Evolutionary conservation across 1,284 basidiomycete genomes (phyloP), one percentile per base, ranked within the genome.

Genomic region (Violaceomyces palustris): DNA sequence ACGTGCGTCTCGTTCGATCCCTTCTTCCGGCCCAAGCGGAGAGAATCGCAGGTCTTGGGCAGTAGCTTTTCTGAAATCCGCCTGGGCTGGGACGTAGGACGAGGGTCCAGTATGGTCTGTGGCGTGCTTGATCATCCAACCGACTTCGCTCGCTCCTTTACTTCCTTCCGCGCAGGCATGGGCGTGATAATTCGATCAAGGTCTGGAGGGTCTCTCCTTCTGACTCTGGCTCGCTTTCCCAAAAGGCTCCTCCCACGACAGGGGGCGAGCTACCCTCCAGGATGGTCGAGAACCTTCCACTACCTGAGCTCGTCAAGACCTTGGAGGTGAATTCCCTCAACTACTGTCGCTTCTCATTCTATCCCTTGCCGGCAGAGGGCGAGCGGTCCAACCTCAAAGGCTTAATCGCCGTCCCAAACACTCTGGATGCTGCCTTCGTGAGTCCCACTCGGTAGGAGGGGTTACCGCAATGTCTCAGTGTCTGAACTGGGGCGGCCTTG

Each of bases 241-340:
- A n/a, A n/a, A n/a, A n/a, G n/a, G n/a, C n/a, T n/a, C n/a, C n/a
- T n/a, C n/a, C n/a, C n/a, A n/a, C n/a, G n/a, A n/a, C n/a, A n/a
- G n/a, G n/a, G n/a, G n/a, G n/a, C n/a, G n/a, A n/a, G n/a, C n/a
- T n/a, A n/a, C n/a, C n/a, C n/a, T n/a, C n/a, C n/a, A n/a, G n/a
- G n/a, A n/a, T n/a, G n/a, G n/a, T n/a, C n/a, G n/a, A n/a, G n/a
- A n/a, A n/a, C n/a, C 73, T 79, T 10, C 76, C 77, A 1, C 74
- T 73, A 0, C 87, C 85, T 3, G 52, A 67, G 6, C 67, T 87
- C 6, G 64, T 74, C 3, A 83, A 82, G 56, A 84, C 84, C 0
- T 76, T 93, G 73, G 85, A 87, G 62, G 83, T 89, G 47, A 94
- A 93, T 70, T 82, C 88, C 2, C 78, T 93, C 53, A 93, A 92